Evolutionary conservation across 805 yeast species (phyloP), one percentile per base, ranked within the genome.

Genomic region (Nematodospora valgi): DNA sequence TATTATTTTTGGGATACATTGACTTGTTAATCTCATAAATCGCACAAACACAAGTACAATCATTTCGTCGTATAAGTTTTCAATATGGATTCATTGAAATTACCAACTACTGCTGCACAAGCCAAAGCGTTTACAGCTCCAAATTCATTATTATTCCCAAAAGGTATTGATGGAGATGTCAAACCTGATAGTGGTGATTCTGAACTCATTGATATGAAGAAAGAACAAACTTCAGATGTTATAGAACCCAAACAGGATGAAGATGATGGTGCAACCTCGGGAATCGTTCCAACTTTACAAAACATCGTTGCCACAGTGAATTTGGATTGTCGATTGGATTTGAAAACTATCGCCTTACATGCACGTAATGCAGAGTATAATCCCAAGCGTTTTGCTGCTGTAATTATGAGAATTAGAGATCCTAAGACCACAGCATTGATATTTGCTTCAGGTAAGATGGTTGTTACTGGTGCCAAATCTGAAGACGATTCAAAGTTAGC

Each of bases 331-430:
- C 81, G 98, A 44, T 70, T 93, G 49, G 98, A 93, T 62, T 76
- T 93, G 59, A 93, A 93, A 57, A 93, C 98, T 13, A 94, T 93
- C 56, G 98, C 98, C 1, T 70, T 93, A 43, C 98, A 93, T 63
- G 98, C 98, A 2, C 87, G 98, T 76, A 93, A 93, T 64, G 98
- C 98, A 23, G 98, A 93, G 61, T 93, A 93, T 66, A 93, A 93
- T 54, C 98, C 98, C 34, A 87, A 85, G 54, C 95, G 98, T 70
- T 93, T 93, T 70, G 98, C 98, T 10, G 98, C 98, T 40, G 98
- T 93, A 32, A 93, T 93, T 50, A 93, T 93, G 98, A 86, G 98
- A 74, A 93, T 93, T 50, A 79, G 98, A 64, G 98, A 93, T 60
- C 98, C 98, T 12, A 93, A 93, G 62, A 93, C 98, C 1, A 93